phyloP scores from a whole-genome alignment of 768 basidiomycete species.

The Suillus ampliporus region DNA sequence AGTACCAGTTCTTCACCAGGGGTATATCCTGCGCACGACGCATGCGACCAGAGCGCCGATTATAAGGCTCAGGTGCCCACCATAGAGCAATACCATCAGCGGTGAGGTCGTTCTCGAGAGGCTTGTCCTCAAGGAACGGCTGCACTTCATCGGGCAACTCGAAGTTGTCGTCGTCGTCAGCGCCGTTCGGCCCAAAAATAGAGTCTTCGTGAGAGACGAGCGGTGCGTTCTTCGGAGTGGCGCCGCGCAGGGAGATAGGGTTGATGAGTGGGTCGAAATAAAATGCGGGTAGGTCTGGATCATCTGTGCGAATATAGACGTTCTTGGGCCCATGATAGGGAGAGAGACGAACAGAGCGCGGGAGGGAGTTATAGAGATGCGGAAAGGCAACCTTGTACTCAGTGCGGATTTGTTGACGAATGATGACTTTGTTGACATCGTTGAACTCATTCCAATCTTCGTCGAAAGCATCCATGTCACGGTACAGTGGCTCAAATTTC shows the following conservation, averaged over 20 bases:
- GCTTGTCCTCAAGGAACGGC: conserved; percentile 82
- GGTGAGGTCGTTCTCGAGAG: conserved; percentile 87
- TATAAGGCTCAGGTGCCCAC: conserved; percentile 99
- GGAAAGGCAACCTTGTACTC: conserved; percentile 99
- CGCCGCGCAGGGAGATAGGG: conserved; percentile 91
- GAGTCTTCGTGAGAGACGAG: conserved; percentile 87
- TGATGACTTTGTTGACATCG: conserved; percentile 99
- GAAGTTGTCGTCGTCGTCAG: conserved; percentile 89
- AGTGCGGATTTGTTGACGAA: conserved; percentile 96
- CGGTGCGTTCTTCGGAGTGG: conserved; percentile 81
- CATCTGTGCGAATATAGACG: conserved; percentile 98
- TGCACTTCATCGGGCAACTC: conserved; percentile 76
- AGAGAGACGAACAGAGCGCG: conserved; percentile 91
- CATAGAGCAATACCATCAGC: conserved; percentile 97
- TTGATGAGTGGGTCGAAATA: conserved; percentile 99
- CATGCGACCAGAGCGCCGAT: conserved; percentile 89
- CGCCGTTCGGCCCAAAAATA: conserved; percentile 88
- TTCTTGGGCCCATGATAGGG: conserved; percentile 95
- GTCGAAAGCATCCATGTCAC: conserved; percentile 97
- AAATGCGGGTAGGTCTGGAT: conserved; percentile 98
- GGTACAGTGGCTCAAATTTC: conserved; percentile 96
- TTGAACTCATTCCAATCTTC: conserved; percentile 99
- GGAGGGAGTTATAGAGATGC: conserved; percentile 97
- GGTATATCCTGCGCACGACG: conserved; percentile 95
- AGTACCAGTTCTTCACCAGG: conserved; percentile 97